These are phyloP conservation scores for Mycena pura DNA, from an alignment of 768 basidiomycete genomes.

Conservation along the genomic window DNA sequence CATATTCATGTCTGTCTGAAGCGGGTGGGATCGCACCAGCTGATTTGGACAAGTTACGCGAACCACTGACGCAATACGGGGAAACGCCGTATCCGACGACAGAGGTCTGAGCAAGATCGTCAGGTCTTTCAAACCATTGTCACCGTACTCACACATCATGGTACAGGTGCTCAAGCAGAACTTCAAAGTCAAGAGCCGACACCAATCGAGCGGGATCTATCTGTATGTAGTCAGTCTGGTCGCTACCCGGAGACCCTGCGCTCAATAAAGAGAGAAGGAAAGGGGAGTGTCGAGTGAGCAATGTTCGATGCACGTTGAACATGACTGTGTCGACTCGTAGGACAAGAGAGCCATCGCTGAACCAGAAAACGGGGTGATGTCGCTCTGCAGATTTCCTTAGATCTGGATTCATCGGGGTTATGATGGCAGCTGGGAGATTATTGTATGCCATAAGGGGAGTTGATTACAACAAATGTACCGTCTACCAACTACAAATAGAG, in stretches of 20 bases:
- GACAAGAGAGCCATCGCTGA: constrained; percentile 68
- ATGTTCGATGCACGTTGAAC: constrained; percentile 64
- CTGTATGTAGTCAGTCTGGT: constrained; percentile 21
- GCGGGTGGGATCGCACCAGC: constrained; percentile 37
- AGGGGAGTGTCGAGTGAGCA: constrained; percentile 60
- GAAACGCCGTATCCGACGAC: constrained; percentile 48
- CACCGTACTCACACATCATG: constrained; percentile 63
- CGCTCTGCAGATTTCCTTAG: not conserved
- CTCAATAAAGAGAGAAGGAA: constrained; percentile 2
- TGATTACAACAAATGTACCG: not conserved
- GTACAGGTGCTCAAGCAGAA: constrained; percentile 68
- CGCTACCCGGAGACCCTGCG: not conserved
- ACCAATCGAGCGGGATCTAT: constrained; percentile 49
- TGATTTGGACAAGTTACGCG: constrained; percentile 62
- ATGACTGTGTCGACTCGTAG: constrained; percentile 49
- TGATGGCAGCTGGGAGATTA: not conserved
- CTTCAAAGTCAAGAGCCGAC: constrained; percentile 55
- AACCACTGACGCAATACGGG: constrained; percentile 58
- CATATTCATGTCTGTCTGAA: not conserved
- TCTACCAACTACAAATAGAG: constrained; percentile 68
- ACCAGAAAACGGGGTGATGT: constrained; percentile 64
- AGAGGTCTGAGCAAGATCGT: constrained; percentile 50
- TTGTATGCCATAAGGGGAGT: not conserved
- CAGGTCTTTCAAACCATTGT: no score
- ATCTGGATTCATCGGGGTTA: constrained; percentile 1